Conservation (phyloP, 495 filamentous ascomycete genomes). For the Umbilicaria muhlenbergii region DNA sequence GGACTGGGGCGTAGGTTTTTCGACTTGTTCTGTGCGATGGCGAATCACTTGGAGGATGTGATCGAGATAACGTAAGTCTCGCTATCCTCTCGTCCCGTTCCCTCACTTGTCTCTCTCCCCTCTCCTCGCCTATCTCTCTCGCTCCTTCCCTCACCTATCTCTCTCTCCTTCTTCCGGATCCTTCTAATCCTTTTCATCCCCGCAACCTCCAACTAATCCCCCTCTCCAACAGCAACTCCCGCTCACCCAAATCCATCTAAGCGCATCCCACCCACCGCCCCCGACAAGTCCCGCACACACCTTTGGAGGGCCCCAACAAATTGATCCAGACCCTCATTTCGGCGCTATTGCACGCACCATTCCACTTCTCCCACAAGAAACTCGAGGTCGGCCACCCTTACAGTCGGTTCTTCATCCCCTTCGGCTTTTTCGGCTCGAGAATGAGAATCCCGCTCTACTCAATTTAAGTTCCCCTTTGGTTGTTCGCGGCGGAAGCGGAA, state of each 20-base stretch:
- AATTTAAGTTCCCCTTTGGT: background rate
- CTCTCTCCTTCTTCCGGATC: background rate
- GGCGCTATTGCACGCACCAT: constrained; percentile 13
- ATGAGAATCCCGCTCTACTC: background rate
- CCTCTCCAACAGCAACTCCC: constrained; percentile 17
- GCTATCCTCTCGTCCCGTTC: constrained; percentile 2
- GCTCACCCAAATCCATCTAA: constrained; percentile 27
- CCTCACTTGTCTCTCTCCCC: background rate
- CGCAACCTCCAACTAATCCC: background rate
- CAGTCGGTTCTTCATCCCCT: constrained; percentile 2
- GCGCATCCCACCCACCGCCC: background rate
- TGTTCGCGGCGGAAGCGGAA: constrained; percentile 3
- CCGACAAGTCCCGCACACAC: background rate
- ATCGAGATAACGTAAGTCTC: constrained; percentile 36
- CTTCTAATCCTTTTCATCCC: no score
- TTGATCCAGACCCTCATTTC: constrained; percentile 14
- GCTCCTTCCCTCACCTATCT: background rate
- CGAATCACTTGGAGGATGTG: constrained; percentile 89
- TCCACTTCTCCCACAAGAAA: constrained; percentile 18
- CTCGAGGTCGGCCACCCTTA: constrained; percentile 29
- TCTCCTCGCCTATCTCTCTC: background rate
- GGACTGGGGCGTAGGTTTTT: constrained; percentile 44
- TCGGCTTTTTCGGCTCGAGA: background rate
- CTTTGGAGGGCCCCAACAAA: constrained; percentile 7
- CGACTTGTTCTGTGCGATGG: constrained; percentile 93